Conservation (phyloP, 2,329 filamentous ascomycete species). For the Neofusicoccum sp. region DNA sequence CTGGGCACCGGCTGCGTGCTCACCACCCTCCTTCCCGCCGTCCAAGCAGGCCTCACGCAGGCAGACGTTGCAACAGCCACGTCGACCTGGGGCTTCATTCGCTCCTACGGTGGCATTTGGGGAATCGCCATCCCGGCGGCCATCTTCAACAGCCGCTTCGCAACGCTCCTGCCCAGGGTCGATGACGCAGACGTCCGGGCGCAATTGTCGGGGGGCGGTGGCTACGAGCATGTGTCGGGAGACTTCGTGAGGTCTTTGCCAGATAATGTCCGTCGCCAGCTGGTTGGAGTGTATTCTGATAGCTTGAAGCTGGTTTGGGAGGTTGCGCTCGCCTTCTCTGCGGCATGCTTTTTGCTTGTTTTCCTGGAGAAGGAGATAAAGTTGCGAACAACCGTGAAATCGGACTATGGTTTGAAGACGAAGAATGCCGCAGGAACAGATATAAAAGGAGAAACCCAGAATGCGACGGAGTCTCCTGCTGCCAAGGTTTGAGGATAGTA, state of each 20-base stretch:
- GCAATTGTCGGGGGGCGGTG: constrained; percentile 28
- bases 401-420: not conserved
- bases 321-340: constrained; percentile 37
- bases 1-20: constrained; percentile 32
- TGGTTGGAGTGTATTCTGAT: constrained; percentile 38
- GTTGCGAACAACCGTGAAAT: not conserved
- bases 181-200: constrained; percentile 10
- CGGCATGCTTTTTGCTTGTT: constrained; percentile 36
- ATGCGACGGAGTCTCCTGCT: too few species aligned
- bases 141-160: constrained; percentile 34
- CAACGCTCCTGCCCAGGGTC: constrained; percentile 23
- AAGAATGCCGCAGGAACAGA: too few species aligned
- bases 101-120: constrained; percentile 33
- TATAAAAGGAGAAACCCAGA: too few species aligned
- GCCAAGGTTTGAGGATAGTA: too few species aligned
- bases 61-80: constrained; percentile 27
- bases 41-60: constrained; percentile 33
- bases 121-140: constrained; percentile 35
- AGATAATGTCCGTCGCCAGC: constrained; percentile 29
- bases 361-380: constrained; percentile 24
- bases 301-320: constrained; percentile 43
- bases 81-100: constrained; percentile 35
- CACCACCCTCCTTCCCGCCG: constrained; percentile 33
- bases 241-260: not conserved
- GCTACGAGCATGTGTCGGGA: constrained; percentile 27